Evolutionary conservation across 1,139 yeast species (phyloP), one percentile per base, ranked within the genome.

Genomic region (Magnusiomyces clavatus): DNA sequence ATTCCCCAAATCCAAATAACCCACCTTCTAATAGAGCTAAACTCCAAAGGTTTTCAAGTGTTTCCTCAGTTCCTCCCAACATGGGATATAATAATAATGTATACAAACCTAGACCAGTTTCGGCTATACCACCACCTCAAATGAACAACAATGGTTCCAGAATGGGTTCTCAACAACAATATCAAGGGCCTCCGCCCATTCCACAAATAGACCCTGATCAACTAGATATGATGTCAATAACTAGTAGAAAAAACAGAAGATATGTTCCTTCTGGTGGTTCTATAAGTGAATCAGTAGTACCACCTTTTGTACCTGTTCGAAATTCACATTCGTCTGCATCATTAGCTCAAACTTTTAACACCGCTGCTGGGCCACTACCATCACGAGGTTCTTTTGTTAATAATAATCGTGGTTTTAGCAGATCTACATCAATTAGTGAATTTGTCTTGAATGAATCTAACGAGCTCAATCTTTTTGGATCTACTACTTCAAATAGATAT

Each of bases 191-290:
- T 24, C 31, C 31, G 4, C 31, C 31, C 8, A 24, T 24, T 24
- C 31, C 31, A 5, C 31, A 24, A 24, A 24, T 24, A 5, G 41
- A 50, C 20, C 51, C 49, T 14, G 54, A 51, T 4, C 29, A 42
- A 14, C 38, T 53, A 24, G 55, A 52, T 17, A 53, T 53, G 56
- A 53, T 53, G 56, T 45, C 46, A 12, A n/a, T 53, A 31, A 53
- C 56, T n/a, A 34, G 52, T 4, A 48, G 53, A 20, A 50, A 44
- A 35, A 51, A 48, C 43, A 39, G 56, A 10, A 51, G 56, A 12
- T 53, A 53, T 13, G 19, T 47, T 13, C 34, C 45, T n/a, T 19
- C 46, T 20, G 8, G 6, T 24, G 8, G 31, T 24, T 24, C 31
- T 24, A 24, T 24, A 5, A 19, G 39, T 40, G 13, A 39, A 44